These are phyloP conservation scores for Phytophthora parvispora DNA, from an alignment of 352 stramenopile species.

Conservation along the genomic window DNA sequence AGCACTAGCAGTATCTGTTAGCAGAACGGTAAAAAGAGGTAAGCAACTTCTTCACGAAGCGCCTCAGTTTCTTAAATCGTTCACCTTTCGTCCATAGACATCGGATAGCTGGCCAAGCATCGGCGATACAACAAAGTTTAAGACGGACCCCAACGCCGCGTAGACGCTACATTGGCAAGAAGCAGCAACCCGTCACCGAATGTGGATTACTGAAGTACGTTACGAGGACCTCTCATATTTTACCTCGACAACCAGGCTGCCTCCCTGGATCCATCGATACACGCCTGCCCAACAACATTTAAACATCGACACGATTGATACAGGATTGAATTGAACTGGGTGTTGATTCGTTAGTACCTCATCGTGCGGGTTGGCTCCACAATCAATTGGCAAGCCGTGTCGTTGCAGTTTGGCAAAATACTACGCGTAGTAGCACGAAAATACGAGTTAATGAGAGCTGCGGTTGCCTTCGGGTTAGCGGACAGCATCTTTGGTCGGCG, in stretches of 20 bases:
- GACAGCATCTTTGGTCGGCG: no score
- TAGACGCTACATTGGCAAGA: constrained; percentile 67
- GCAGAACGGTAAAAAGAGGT: no score
- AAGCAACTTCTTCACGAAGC: background rate
- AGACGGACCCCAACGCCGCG: constrained; percentile 62
- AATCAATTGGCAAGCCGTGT: constrained; percentile 68
- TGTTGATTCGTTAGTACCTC: no score
- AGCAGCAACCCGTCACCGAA: no score
- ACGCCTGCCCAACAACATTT: no score
- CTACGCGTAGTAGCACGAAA: no score
- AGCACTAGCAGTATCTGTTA: constrained; percentile 74
- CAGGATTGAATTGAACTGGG: no score
- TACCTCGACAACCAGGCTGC: constrained; percentile 81
- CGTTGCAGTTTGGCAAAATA: constrained; percentile 80
- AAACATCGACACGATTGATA: background rate
- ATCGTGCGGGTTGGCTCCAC: constrained; percentile 54
- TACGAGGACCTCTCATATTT: background rate
- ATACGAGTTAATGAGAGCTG: no score
- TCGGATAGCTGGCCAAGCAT: constrained; percentile 82
- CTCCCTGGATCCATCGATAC: constrained; percentile 68
- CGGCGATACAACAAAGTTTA: constrained; percentile 75
- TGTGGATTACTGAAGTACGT: no score
- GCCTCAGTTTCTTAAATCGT: no score
- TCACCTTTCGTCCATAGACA: constrained; percentile 81
- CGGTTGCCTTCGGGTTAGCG: no score